Evolutionary conservation across 768 basidiomycete species (phyloP).

Genomic region (Boletus tylopilopsis): DNA sequence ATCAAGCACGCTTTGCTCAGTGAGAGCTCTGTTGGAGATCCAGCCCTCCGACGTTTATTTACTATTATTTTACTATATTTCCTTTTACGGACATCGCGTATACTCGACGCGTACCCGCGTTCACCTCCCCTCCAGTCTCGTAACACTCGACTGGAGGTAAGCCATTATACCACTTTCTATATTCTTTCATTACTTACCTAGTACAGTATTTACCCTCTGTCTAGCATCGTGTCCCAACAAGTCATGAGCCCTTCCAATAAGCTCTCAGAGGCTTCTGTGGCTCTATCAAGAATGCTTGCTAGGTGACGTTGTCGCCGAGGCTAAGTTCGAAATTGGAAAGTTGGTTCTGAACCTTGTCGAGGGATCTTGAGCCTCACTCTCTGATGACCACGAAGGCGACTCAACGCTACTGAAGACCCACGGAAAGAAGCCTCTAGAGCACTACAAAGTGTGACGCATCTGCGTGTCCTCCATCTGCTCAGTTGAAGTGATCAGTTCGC

Average conservation of each 20-base stretch:
- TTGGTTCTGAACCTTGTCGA: conserved; percentile 50
- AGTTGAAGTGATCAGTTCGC: conserved; percentile 73
- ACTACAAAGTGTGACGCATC: conserved; percentile 57
- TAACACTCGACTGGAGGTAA: too few species aligned
- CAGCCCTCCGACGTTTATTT: too few species aligned
- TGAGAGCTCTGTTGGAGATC: too few species aligned
- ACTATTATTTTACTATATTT: too few species aligned
- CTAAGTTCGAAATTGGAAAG: conserved; percentile 84
- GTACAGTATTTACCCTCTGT: too few species aligned
- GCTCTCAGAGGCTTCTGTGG: conserved; percentile 79
- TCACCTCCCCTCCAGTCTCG: too few species aligned
- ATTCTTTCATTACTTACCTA: too few species aligned
- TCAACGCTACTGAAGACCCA: conserved; percentile 14
- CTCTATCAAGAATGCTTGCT: conserved; percentile 82
- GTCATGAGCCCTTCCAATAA: too few species aligned
- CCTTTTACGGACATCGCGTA: too few species aligned
- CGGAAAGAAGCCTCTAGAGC: conserved; percentile 15
- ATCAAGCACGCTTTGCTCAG: conserved; percentile 59
- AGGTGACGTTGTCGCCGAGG: conserved; percentile 70
- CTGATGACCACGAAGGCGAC: conserved; percentile 1
- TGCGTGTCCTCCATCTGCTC: conserved; percentile 77
- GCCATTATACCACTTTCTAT: too few species aligned
- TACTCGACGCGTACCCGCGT: too few species aligned
- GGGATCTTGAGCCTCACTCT: conserved; percentile 22
- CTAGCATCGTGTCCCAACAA: too few species aligned